Evolutionary conservation across 1,139 yeast species (phyloP), one percentile per base, ranked within the genome.

Genomic region (Hyphopichia pseudoburtonii): DNA sequence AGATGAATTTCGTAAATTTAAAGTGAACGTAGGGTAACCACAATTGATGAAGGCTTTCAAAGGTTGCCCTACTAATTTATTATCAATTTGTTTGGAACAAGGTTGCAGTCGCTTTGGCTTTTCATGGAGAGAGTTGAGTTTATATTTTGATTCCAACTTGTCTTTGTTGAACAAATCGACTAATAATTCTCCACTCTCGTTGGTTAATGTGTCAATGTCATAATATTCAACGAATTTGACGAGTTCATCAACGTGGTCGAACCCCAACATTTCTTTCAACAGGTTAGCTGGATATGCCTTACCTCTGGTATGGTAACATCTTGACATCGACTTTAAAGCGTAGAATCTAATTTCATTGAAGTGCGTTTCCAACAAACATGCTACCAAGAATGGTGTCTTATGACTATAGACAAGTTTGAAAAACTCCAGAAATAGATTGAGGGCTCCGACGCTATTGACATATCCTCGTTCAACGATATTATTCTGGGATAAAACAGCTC

Each of bases 281-380:
- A 73, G 60, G 2, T 56, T 53, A 0, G 79, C 69, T 3, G 78
- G 64, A 41, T 82, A 76, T 0, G 89, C 84, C 51, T 78, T 85
- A 2, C 88, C 82, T 40, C 80, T 81, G 1, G 82, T 71, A 50
- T 89, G 96, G 42, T 80, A 76, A 2, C 90, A 70, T 40, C 79
- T 66, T 3, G 86, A 68, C 70, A 92, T 71, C 0, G 89, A 70
- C 48, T 77, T 80, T 40, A 90, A 57, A 0, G 95, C 90, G 51
- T 82, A 80, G 50, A 86, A 80, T 32, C 98, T 65, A 5, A 90
- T 71, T 42, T 85, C 92, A 50, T 86, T 86, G 52, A 88, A 80
- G 47, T 86, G 90, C 4, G 84, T 80, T 54, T 92, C 97, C 22
- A 88, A 60, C 30, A 92, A 64, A 44, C 95, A 89, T 0, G 88